phyloP scores from a whole-genome alignment of 225 moss, liverwort and hornwort genomes.

The Anthoceros angustus region DNA sequence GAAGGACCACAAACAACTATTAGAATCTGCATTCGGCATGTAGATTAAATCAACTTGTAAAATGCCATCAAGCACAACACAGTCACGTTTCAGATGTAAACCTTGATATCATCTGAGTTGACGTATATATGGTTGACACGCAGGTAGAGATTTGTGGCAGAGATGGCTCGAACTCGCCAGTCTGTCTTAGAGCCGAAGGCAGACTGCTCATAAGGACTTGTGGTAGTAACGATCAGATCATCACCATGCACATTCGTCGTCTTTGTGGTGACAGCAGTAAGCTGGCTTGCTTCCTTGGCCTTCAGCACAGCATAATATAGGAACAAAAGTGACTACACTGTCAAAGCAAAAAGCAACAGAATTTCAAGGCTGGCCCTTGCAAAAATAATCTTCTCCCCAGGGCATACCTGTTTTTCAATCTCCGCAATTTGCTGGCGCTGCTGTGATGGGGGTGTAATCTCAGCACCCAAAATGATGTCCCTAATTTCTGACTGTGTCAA shows the following conservation, averaged over 20 bases:
- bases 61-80: no score
- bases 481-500: constrained; percentile 97
- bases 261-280: constrained; percentile 97
- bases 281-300: constrained; percentile 99
- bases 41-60: neutral
- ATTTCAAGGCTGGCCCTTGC: neutral
- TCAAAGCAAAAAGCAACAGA: neutral
- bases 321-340: neutral
- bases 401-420: constrained; percentile 91
- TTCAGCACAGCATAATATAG: constrained; percentile 15
- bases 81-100: constrained; percentile 8
- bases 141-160: constrained; percentile 93
- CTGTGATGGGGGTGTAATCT: constrained; percentile 95
- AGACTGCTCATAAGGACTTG: constrained; percentile 98
- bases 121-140: constrained; percentile 99
- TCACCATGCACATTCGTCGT: constrained; percentile 99
- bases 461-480: constrained; percentile 97
- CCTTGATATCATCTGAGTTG: constrained; percentile 99
- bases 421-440: constrained; percentile 99
- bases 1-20: neutral
- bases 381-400: neutral
- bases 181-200: constrained; percentile 99
- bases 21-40: neutral
- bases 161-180: constrained; percentile 98
- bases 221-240: constrained; percentile 96